A percentile compares a stretch with the other conserved stretches of the same genome.
Conservation (phyloP, 768 basidiomycete genomes). For the Pulveroboletus sp. region DNA sequence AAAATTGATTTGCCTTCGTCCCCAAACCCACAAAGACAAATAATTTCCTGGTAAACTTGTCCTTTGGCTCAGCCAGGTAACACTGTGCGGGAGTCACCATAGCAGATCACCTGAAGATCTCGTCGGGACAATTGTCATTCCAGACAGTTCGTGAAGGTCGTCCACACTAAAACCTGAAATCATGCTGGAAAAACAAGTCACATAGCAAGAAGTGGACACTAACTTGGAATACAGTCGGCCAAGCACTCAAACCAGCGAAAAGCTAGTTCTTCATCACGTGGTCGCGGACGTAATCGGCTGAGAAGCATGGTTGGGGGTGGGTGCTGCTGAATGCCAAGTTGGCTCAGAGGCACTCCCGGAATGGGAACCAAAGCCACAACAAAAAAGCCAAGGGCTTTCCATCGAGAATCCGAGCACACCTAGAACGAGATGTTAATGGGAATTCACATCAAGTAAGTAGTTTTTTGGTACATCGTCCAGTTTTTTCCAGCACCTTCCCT, state of each 20-base stretch:
- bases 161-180: slow-evolving; percentile 17
- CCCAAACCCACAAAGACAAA: slow-evolving; percentile 93
- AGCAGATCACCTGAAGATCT: slow-evolving; percentile 29
- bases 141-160: slow-evolving; percentile 49
- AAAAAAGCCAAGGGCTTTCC: slow-evolving; percentile 68
- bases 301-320: slow-evolving; percentile 61
- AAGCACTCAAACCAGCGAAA: slow-evolving; percentile 62
- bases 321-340: slow-evolving; percentile 63
- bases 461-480: slow-evolving; percentile 70
- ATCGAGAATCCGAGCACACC: slow-evolving; percentile 66
- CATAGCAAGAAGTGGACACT: slow-evolving; percentile 25
- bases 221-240: slow-evolving; percentile 69
- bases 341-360: slow-evolving; percentile 46
- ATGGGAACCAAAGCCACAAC: slow-evolving; percentile 49
- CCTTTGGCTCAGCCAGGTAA: slow-evolving; percentile 58
- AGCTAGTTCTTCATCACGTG: slow-evolving; percentile 51
- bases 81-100: slow-evolving; percentile 64
- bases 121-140: slow-evolving; percentile 81
- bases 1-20: slow-evolving; percentile 72
- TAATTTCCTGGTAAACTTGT: slow-evolving; percentile 70
- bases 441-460: neutral
- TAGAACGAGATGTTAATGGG: slow-evolving; percentile 23
- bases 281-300: slow-evolving; percentile 52
- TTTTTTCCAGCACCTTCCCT: slow-evolving; percentile 46
- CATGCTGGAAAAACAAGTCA: slow-evolving; percentile 57